Conservation (phyloP, 257 asterid genomes). For the Paraleonurus japonicus region DNA sequence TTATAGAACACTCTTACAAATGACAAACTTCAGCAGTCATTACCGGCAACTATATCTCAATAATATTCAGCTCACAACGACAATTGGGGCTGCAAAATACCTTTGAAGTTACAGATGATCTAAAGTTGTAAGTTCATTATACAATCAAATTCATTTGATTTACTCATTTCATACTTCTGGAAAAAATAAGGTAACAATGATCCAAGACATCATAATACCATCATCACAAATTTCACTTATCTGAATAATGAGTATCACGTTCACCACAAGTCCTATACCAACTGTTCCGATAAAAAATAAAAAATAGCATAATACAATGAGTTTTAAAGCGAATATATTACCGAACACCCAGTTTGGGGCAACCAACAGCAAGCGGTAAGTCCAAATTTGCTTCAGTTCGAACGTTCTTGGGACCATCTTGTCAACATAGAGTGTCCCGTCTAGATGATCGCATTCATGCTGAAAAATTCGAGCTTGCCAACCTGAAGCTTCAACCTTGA, state of each 20-base stretch:
- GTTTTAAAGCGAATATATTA: slow-evolving; percentile 13
- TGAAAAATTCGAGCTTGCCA: slow-evolving; percentile 98
- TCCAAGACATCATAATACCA: neutral
- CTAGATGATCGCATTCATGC: slow-evolving; percentile 90
- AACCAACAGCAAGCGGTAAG: slow-evolving; percentile 73
- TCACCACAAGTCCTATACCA: neutral
- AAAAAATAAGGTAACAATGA: neutral
- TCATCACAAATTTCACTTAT: neutral
- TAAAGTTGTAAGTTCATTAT: neutral
- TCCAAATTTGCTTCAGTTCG: slow-evolving; percentile 67
- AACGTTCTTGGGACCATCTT: slow-evolving; percentile 82
- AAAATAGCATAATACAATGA: neutral
- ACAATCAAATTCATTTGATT: neutral
- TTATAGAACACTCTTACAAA: neutral
- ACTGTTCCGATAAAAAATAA: neutral
- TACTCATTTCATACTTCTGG: neutral
- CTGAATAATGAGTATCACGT: neutral
- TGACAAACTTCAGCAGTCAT: neutral
- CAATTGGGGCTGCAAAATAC: too few relatives aligned
- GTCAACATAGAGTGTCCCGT: slow-evolving; percentile 81
- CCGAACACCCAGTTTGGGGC: slow-evolving; percentile 63
- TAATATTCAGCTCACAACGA: too few relatives aligned
- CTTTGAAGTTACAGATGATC: neutral
- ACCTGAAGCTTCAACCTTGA: slow-evolving; percentile 79
- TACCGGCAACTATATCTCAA: neutral